Base-by-base conservation (phyloP, 345 rosid species). In the Zanthoxylum bungeanum region DNA sequence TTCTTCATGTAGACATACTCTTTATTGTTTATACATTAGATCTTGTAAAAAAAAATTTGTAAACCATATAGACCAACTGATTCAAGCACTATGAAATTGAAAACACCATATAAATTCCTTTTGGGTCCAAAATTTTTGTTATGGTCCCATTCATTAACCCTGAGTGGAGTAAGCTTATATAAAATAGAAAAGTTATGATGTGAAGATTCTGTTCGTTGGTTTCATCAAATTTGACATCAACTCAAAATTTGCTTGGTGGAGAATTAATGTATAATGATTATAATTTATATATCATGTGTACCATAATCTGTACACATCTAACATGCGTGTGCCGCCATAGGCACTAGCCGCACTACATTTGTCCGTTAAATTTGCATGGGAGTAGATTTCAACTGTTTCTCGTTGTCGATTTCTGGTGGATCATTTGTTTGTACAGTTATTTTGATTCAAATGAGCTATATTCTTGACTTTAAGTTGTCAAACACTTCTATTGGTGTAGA, bases 401-500 rank as follows among this genome's bases (percentile, higher is more conserved):
- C 8, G 4, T 55, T 53, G 12, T 16, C 16, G 11, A 16, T 55
- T 55, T 68, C 51, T 55, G 25, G 10, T 24, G 47, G 30, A 8
- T 33, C 49, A n/a, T 57, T 44, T 65, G 31, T 64, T 61, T 64
- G 34, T 47, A 1, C 47, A n/a, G 24, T 49, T 74, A 21, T 28
- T 68, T 44, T 55, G 14, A 4, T 57, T 33, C 44, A 62, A 30
- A 17, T 44, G 9, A 36, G 36, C 4, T 25, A 24, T 57, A 12
- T 21, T 30, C 8, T 21, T 74, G 53, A 59, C 47, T 65, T 50
- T 7, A 36, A 49, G 21, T 40, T 66, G 55, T 49, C 33, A 19
- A 60, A 39, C 28, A 16, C 21, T 60, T 31, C 39, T 77, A n/a
- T 59, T 53, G 77, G 9, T 67, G 68, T 71, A 90, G 98, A 94